These are phyloP conservation scores for Aureobasidium sp. DNA, from an alignment of 2,329 filamentous ascomycete genomes.

Conservation along the genomic window DNA sequence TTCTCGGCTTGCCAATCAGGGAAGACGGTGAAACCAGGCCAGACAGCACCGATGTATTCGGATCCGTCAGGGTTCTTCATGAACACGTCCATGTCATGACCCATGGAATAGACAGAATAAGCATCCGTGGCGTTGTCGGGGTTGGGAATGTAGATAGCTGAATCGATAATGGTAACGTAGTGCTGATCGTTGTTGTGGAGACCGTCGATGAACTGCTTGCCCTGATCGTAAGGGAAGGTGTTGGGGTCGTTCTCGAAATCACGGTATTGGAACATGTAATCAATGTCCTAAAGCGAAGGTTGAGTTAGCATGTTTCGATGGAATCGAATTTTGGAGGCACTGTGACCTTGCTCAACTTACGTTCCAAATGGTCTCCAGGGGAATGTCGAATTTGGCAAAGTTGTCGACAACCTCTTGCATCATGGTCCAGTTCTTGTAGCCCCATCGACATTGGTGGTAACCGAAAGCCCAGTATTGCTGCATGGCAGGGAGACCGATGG, in stretches of 20 bases:
- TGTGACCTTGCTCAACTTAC: conserved; percentile 15
- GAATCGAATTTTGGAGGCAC: no score
- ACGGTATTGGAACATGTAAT: conserved; percentile 55
- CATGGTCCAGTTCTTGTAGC: conserved; percentile 58
- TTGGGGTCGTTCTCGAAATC: conserved; percentile 52
- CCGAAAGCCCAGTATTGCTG: conserved; percentile 78
- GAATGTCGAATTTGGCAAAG: conserved; percentile 50
- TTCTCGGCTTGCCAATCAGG: conserved; percentile 55
- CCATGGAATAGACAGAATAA: conserved; percentile 39
- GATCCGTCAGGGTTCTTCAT: conserved; percentile 31
- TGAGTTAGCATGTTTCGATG: not conserved
- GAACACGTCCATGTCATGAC: conserved; percentile 29
- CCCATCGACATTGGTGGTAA: conserved; percentile 79
- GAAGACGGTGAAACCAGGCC: conserved; percentile 58
- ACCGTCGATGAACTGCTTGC: conserved; percentile 44
- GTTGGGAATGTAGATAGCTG: conserved; percentile 65
- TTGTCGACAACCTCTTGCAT: conserved; percentile 52
- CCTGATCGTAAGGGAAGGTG: conserved; percentile 45
- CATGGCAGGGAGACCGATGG: conserved; percentile 65
- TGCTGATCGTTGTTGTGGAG: conserved; percentile 50
- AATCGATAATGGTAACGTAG: conserved; percentile 56
- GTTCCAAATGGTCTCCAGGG: conserved; percentile 46
- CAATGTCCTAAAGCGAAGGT: conserved; percentile 20
- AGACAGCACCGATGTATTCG: conserved; percentile 47
- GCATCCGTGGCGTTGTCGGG: conserved; percentile 60